phyloP scores from a whole-genome alignment of 2,329 filamentous ascomycete species.

The Claviceps pazoutovae region DNA sequence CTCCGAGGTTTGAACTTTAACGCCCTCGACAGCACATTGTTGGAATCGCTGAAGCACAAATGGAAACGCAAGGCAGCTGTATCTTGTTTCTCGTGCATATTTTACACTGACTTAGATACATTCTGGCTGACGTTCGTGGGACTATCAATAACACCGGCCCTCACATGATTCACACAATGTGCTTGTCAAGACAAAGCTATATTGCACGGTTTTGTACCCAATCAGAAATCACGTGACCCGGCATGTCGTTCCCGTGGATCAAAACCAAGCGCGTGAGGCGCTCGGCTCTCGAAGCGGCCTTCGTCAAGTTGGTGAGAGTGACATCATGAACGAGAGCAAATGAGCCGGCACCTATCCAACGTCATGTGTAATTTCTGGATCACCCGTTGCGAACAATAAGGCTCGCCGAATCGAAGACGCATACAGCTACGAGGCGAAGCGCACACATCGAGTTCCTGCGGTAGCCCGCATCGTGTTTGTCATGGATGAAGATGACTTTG shows the following conservation, averaged over 20 bases:
- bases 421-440: not conserved
- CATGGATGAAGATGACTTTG: slow-evolving; percentile 49
- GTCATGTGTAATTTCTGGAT: not conserved
- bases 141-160: too few species aligned
- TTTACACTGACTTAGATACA: too few species aligned
- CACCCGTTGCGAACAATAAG: not conserved
- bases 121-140: too few species aligned
- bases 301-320: not conserved
- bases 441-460: not conserved
- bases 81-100: too few species aligned
- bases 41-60: too few species aligned
- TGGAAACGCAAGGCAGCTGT: too few species aligned
- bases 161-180: too few species aligned
- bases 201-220: not conserved
- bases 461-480: slow-evolving; percentile 3
- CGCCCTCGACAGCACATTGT: not conserved
- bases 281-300: not conserved
- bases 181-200: too few species aligned
- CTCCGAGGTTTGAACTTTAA: not conserved
- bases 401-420: not conserved
- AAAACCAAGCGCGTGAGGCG: slow-evolving; percentile 5
- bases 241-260: slow-evolving; percentile 6
- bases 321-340: not conserved
- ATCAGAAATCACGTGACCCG: slow-evolving; percentile 14
- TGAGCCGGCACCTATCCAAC: not conserved